A percentile compares a stretch with the other conserved stretches of the same genome.
Conservation (phyloP, 2,329 filamentous ascomycete genomes). For the Colletotrichum sublineola region DNA sequence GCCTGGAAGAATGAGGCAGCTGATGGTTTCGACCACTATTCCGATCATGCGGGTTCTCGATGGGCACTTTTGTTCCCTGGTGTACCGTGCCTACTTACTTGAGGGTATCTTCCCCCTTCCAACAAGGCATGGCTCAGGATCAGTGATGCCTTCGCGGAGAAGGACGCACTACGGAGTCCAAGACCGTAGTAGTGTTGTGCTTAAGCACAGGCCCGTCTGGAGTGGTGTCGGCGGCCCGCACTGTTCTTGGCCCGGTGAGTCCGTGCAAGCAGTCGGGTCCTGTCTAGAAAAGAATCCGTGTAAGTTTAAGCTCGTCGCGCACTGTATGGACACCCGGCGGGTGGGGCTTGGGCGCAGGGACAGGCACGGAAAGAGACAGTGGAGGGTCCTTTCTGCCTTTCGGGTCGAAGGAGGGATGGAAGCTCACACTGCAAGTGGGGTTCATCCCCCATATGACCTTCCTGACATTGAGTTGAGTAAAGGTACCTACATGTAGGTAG, state of each 20-base stretch:
- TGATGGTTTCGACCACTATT: background rate
- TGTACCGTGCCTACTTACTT: background rate
- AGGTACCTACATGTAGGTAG: background rate
- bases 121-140: background rate
- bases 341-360: slow-evolving; percentile 9
- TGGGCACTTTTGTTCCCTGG: background rate
- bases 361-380: slow-evolving; percentile 14
- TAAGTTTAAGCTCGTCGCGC: background rate
- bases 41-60: background rate
- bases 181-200: background rate
- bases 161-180: background rate
- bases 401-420: background rate
- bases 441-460: slow-evolving; percentile 1
- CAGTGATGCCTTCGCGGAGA: background rate
- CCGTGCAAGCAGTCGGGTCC: background rate
- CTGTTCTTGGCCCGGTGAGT: slow-evolving; percentile 12
- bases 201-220: too few relatives aligned
- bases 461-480: slow-evolving; percentile 6
- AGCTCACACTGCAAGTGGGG: background rate
- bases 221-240: background rate
- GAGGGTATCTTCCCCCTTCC: too few relatives aligned
- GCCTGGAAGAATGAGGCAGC: background rate
- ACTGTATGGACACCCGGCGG: slow-evolving; percentile 20
- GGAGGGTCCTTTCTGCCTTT: background rate
- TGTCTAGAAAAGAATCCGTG: slow-evolving; percentile 11